A percentile compares a stretch with the other conserved stretches of the same genome.
These are phyloP conservation scores for Lasiodiplodia gonubiensis DNA, from an alignment of 2,329 filamentous ascomycete genomes.

Conservation along the genomic window DNA sequence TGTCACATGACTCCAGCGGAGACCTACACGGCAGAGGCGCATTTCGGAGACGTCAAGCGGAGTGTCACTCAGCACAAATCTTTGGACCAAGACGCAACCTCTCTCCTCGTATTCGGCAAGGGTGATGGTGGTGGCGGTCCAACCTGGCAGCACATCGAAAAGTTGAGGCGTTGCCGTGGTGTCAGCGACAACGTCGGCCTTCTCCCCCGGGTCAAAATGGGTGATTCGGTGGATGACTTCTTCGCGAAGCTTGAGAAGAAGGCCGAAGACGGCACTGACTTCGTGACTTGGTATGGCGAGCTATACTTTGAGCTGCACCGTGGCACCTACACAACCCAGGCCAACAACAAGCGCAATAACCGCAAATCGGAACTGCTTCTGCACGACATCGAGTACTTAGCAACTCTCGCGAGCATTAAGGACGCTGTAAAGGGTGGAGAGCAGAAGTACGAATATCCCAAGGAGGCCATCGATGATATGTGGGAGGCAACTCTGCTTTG, in stretches of 20 bases:
- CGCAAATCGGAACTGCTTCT: constrained; percentile 83
- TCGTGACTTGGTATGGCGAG: constrained; percentile 97
- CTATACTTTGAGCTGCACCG: constrained; percentile 97
- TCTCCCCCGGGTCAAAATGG: constrained; percentile 86
- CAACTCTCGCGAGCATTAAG: constrained; percentile 81
- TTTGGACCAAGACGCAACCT: constrained; percentile 89
- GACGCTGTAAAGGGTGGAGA: constrained; percentile 54
- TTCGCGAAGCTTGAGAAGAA: constrained; percentile 86
- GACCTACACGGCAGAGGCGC: constrained; percentile 91
- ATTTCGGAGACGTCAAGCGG: constrained; percentile 91
- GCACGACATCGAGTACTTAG: constrained; percentile 84
- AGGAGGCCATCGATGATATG: constrained; percentile 91
- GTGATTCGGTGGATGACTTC: constrained; percentile 90
- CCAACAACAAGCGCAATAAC: constrained; percentile 97
- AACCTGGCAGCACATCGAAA: constrained; percentile 92
- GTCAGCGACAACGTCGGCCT: constrained; percentile 85
- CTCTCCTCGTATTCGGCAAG: constrained; percentile 92
- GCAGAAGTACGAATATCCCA: constrained; percentile 81
- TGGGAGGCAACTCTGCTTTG: constrained; percentile 93
- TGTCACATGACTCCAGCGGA: constrained; percentile 97
- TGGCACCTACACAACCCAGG: constrained; percentile 95
- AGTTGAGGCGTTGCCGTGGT: constrained; percentile 88
- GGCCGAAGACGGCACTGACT: constrained; percentile 66
- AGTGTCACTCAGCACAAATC: constrained; percentile 94
- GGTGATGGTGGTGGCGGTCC: constrained; percentile 95